Evolutionary conservation across 495 filamentous ascomycete genomes (phyloP).

Genomic region (Xanthoparmelia taractica): DNA sequence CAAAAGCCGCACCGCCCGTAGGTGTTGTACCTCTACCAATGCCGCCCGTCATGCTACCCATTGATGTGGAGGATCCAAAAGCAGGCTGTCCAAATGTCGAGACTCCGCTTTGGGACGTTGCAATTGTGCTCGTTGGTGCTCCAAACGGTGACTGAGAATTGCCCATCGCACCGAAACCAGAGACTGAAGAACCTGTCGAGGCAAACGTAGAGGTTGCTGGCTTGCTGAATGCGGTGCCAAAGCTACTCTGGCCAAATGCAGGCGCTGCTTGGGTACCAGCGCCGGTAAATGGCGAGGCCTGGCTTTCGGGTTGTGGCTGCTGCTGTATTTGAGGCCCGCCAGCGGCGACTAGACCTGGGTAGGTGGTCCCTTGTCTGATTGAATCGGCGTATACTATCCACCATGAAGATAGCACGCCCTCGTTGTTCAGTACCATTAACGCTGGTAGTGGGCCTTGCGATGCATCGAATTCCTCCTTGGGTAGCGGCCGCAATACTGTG

Average conservation of each 20-base stretch:
- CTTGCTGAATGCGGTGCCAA: slow-evolving; percentile 25
- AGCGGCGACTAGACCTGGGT: slow-evolving; percentile 55
- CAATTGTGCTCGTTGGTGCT: slow-evolving; percentile 15
- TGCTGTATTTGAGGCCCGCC: slow-evolving; percentile 34
- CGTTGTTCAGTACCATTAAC: slow-evolving; percentile 78
- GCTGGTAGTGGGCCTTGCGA: slow-evolving; percentile 80
- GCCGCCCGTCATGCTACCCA: slow-evolving; percentile 21
- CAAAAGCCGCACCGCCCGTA: slow-evolving; percentile 42
- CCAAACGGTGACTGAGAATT: slow-evolving; percentile 26
- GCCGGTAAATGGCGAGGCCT: slow-evolving; percentile 29
- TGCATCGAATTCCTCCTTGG: slow-evolving; percentile 64
- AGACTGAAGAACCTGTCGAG: slow-evolving; percentile 7
- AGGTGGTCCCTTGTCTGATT: slow-evolving; percentile 62
- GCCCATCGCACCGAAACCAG: slow-evolving; percentile 31
- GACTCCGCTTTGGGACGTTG: slow-evolving; percentile 17
- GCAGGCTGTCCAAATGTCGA: slow-evolving; percentile 40
- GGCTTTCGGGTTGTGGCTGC: slow-evolving; percentile 26
- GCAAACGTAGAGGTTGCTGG: slow-evolving; percentile 15
- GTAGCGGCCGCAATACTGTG: slow-evolving; percentile 68
- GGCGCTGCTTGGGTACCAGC: slow-evolving; percentile 25
- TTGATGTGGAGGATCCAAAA: slow-evolving; percentile 42
- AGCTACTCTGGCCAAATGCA: slow-evolving; percentile 30
- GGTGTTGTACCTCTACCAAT: background rate
- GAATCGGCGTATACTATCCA: slow-evolving; percentile 87
- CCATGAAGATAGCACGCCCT: slow-evolving; percentile 79